phyloP scores from a whole-genome alignment of 2,329 filamentous ascomycete genomes.

The Colletotrichum graminicola region DNA sequence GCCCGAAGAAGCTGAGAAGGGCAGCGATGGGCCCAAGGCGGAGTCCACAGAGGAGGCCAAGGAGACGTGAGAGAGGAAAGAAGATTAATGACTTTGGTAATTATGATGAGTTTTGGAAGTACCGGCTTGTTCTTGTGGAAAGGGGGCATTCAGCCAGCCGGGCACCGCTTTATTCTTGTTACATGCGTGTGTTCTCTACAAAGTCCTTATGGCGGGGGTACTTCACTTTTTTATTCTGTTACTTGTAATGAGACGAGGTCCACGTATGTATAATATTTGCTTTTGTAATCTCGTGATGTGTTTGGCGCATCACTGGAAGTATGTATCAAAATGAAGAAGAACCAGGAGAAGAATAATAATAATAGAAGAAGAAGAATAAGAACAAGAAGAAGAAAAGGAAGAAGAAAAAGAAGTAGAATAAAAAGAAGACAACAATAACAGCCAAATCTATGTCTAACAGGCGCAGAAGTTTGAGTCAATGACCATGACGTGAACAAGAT shows the following conservation, averaged over 20 bases:
- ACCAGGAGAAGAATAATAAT: not conserved
- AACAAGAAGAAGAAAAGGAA: not conserved
- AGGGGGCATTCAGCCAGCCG: not conserved
- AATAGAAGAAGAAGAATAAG: too few species aligned
- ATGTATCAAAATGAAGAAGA: slow-evolving; percentile 31
- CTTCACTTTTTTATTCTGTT: not conserved
- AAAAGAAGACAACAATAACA: not conserved
- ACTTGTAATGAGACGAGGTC: slow-evolving; percentile 33
- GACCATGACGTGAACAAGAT: not conserved
- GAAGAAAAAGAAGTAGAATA: too few species aligned
- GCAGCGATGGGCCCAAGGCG: slow-evolving; percentile 40
- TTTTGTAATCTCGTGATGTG: slow-evolving; percentile 12
- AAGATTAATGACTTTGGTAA: slow-evolving; percentile 9
- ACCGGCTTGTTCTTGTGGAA: not conserved
- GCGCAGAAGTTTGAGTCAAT: not conserved
- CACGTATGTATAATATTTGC: slow-evolving; percentile 34
- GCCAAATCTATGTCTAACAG: not conserved
- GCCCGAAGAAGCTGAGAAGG: slow-evolving; percentile 44
- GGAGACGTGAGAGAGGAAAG: slow-evolving; percentile 12
- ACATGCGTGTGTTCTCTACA: not conserved
- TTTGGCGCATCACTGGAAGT: slow-evolving; percentile 16
- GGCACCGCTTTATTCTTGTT: not conserved
- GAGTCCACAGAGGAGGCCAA: slow-evolving; percentile 25
- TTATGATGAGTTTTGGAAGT: slow-evolving; percentile 9
- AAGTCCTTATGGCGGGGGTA: not conserved